Conservation (phyloP, 441 rosid genomes). For the Aquilaria agallochum region DNA sequence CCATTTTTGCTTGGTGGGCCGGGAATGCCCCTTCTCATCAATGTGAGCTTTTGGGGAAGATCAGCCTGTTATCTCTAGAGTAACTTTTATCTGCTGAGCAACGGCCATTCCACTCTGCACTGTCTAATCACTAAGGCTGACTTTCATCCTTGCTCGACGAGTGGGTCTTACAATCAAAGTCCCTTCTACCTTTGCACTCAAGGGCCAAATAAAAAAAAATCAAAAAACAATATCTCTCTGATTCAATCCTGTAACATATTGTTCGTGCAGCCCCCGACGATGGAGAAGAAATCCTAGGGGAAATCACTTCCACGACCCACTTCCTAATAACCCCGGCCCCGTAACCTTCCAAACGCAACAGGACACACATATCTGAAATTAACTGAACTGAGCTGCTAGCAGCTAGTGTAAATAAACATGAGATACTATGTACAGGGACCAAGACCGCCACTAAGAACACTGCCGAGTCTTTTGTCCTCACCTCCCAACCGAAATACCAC, state of each 20-base stretch:
- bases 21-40: too few species aligned
- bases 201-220: neutral
- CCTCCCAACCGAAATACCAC: conserved; percentile 11
- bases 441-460: neutral
- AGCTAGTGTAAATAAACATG: too few species aligned
- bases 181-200: conserved; percentile 3
- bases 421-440: neutral
- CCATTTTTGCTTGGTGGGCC: too few species aligned
- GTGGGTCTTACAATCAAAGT: conserved; percentile 14
- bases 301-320: too few species aligned
- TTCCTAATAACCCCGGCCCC: too few species aligned
- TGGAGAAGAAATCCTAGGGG: too few species aligned
- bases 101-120: neutral
- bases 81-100: conserved; percentile 5
- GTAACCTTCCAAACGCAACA: neutral
- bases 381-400: too few species aligned
- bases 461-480: conserved; percentile 24
- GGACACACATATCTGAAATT: neutral
- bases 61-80: neutral
- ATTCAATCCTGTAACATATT: too few species aligned
- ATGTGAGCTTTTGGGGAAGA: too few species aligned
- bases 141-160: conserved; percentile 9
- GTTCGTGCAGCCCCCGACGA: too few species aligned
- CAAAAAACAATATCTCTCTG: too few species aligned
- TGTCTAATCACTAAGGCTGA: conserved; percentile 12